phyloP scores from a whole-genome alignment of 495 filamentous ascomycete genomes.

The Aspergillus funiculosus region DNA sequence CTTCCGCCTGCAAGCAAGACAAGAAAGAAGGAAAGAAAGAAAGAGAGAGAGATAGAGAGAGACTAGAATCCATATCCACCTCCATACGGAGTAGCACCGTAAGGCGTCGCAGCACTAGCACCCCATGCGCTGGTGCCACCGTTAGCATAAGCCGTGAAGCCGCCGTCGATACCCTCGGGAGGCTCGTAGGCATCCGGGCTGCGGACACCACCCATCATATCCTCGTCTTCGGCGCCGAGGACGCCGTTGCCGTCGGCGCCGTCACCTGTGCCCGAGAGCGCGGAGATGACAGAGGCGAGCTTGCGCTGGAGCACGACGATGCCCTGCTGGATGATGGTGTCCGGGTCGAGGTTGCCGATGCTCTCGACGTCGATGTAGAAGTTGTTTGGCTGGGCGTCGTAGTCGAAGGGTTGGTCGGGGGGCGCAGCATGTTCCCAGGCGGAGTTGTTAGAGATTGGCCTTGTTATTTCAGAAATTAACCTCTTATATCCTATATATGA shows the following conservation, averaged over 20 bases:
- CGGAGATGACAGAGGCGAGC: constrained; percentile 75
- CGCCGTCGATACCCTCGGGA: constrained; percentile 60
- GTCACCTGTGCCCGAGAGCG: constrained; percentile 50
- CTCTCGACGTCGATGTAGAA: constrained; percentile 95
- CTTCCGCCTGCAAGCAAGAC: not conserved
- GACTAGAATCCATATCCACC: constrained; percentile 48
- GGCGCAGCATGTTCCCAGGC: constrained; percentile 73
- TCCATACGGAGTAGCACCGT: constrained; percentile 68
- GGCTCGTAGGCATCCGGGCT: constrained; percentile 56
- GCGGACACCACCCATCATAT: constrained; percentile 52
- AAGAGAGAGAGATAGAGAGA: constrained; percentile 15
- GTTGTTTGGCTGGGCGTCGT: constrained; percentile 71
- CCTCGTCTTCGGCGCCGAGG: constrained; percentile 42
- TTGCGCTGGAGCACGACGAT: constrained; percentile 88
- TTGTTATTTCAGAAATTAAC: constrained; percentile 27
- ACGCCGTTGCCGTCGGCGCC: constrained; percentile 41
- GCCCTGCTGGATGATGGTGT: constrained; percentile 78
- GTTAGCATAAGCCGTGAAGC: constrained; percentile 68
- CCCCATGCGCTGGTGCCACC: constrained; percentile 61
- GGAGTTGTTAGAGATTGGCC: constrained; percentile 81
- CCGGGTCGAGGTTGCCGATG: constrained; percentile 78
- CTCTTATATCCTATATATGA: not conserved
- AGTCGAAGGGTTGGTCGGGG: constrained; percentile 82
- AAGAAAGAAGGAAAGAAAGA: constrained; percentile 17
- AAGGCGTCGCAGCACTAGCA: constrained; percentile 52